phyloP scores from a whole-genome alignment of 2,329 filamentous ascomycete species.

The Alternaria ethzedia region DNA sequence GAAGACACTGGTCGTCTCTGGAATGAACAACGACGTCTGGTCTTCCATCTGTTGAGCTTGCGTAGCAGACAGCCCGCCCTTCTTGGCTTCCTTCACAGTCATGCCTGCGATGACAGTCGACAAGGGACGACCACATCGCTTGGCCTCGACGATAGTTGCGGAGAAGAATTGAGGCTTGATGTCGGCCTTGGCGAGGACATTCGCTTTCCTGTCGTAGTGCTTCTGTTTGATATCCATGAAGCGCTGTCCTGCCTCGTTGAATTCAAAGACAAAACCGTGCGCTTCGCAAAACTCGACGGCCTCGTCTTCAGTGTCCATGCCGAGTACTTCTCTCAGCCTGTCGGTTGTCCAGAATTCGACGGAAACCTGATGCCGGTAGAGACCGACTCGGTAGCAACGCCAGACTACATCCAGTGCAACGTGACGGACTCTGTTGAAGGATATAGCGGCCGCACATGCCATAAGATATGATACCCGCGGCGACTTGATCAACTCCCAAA shows the following conservation, averaged over 20 bases:
- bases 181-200: slow-evolving; percentile 24
- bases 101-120: slow-evolving; percentile 64
- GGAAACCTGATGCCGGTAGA: slow-evolving; percentile 48
- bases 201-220: slow-evolving; percentile 29
- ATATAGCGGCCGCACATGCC: slow-evolving; percentile 69
- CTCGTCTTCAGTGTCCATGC: slow-evolving; percentile 63
- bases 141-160: slow-evolving; percentile 62
- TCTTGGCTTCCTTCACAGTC: slow-evolving; percentile 58
- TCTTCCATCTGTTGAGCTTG: slow-evolving; percentile 10
- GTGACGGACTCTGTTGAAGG: slow-evolving; percentile 65
- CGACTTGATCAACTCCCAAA: slow-evolving; percentile 64
- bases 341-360: slow-evolving; percentile 62
- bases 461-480: slow-evolving; percentile 65
- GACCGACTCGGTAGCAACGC: slow-evolving; percentile 61
- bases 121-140: slow-evolving; percentile 62
- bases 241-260: slow-evolving; percentile 53
- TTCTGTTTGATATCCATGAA: slow-evolving; percentile 63
- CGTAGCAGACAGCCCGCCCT: slow-evolving; percentile 57
- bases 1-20: slow-evolving; percentile 35
- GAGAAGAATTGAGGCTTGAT: slow-evolving; percentile 61
- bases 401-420: slow-evolving; percentile 62
- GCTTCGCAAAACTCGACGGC: slow-evolving; percentile 60
- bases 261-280: slow-evolving; percentile 59
- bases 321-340: slow-evolving; percentile 59
- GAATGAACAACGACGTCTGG: slow-evolving; percentile 51